phyloP scores from a whole-genome alignment of 768 basidiomycete species.

The Leccinum arenicola region DNA sequence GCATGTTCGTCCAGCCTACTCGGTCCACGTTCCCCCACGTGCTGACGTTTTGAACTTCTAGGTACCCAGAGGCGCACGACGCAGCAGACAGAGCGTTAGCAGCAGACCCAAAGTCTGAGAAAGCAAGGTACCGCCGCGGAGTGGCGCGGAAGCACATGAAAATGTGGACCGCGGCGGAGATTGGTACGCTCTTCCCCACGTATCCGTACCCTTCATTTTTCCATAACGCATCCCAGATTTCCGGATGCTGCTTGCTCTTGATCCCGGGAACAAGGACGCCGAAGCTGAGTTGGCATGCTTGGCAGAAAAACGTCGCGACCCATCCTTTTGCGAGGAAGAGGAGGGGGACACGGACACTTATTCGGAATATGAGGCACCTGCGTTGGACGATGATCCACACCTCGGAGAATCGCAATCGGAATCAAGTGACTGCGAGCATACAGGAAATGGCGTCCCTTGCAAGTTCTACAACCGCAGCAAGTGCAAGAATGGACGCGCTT shows the following conservation, averaged over 20 bases:
- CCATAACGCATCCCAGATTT: slow-evolving; percentile 26
- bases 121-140: slow-evolving; percentile 36
- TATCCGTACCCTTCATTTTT: not conserved
- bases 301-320: not conserved
- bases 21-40: not conserved
- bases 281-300: slow-evolving; percentile 17
- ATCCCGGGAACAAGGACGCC: slow-evolving; percentile 24
- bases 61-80: slow-evolving; percentile 29
- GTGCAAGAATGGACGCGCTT: slow-evolving; percentile 41
- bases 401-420: slow-evolving; percentile 46
- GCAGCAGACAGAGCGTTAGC: slow-evolving; percentile 28
- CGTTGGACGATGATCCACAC: slow-evolving; percentile 26
- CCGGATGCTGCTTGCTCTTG: slow-evolving; percentile 20
- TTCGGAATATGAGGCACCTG: slow-evolving; percentile 17
- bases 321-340: not conserved
- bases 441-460: slow-evolving; percentile 52
- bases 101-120: slow-evolving; percentile 30
- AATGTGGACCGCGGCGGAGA: slow-evolving; percentile 16
- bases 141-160: slow-evolving; percentile 32
- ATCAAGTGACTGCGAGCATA: slow-evolving; percentile 52
- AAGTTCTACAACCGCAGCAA: slow-evolving; percentile 56
- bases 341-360: not conserved
- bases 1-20: slow-evolving; percentile 27
- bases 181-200: slow-evolving; percentile 18
- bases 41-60: slow-evolving; percentile 1